phyloP scores from a whole-genome alignment of 2,329 filamentous ascomycete genomes.

The Cordyceps farinosa region DNA sequence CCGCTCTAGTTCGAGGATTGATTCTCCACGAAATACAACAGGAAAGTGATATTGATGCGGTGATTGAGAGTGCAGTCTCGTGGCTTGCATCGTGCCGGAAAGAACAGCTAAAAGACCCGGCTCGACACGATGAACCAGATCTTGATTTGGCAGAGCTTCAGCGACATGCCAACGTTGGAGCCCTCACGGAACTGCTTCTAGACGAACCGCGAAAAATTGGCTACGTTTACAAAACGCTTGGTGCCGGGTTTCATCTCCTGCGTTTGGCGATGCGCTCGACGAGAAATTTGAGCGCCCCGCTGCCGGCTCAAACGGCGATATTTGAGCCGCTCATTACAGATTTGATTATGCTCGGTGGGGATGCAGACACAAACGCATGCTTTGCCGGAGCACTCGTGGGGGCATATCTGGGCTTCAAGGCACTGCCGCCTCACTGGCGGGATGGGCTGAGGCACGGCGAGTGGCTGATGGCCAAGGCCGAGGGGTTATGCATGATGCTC shows the following conservation, averaged over 20 bases:
- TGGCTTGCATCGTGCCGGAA: constrained; percentile 34
- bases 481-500: constrained; percentile 37
- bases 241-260: constrained; percentile 43
- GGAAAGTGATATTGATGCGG: constrained; percentile 39
- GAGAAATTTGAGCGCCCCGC: constrained; percentile 17
- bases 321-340: constrained; percentile 47
- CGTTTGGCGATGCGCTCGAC: constrained; percentile 39
- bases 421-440: constrained; percentile 47
- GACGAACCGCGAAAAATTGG: constrained; percentile 46
- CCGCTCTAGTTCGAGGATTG: constrained; percentile 44
- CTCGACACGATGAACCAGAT: constrained; percentile 28
- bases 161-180: constrained; percentile 32
- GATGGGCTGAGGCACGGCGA: constrained; percentile 42
- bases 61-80: constrained; percentile 37
- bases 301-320: constrained; percentile 23
- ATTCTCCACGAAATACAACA: constrained; percentile 40
- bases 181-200: constrained; percentile 39
- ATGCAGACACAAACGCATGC: constrained; percentile 53
- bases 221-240: constrained; percentile 40
- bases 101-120: constrained; percentile 23
- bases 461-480: constrained; percentile 44
- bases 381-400: constrained; percentile 50
- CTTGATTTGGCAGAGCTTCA: constrained; percentile 37
- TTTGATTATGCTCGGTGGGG: constrained; percentile 47
- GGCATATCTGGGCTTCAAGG: constrained; percentile 42